Conservation (phyloP, 495 filamentous ascomycete genomes). For the Clavariopsis aquatica region DNA sequence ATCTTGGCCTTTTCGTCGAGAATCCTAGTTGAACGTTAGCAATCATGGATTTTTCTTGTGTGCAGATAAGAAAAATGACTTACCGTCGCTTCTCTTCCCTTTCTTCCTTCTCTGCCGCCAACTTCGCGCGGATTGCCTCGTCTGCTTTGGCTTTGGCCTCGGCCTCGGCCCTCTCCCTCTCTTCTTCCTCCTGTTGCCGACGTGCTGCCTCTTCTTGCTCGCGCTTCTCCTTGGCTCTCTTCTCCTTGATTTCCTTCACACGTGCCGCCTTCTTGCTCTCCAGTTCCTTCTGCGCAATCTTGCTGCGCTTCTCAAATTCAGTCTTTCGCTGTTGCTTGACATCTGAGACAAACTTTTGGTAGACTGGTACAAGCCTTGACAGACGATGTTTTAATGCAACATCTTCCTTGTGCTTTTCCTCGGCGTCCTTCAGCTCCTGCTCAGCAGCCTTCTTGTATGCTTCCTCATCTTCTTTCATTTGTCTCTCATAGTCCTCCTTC, state of each 20-base stretch:
- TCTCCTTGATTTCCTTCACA: slow-evolving; percentile 78
- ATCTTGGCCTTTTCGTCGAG: slow-evolving; percentile 64
- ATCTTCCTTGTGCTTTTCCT: slow-evolving; percentile 85
- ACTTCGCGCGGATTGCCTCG: slow-evolving; percentile 62
- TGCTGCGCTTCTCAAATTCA: slow-evolving; percentile 91
- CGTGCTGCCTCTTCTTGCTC: slow-evolving; percentile 82
- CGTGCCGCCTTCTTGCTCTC: slow-evolving; percentile 85
- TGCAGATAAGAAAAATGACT: slow-evolving; percentile 42
- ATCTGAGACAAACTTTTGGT: slow-evolving; percentile 77
- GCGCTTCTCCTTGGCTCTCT: slow-evolving; percentile 69
- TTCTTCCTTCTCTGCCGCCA: slow-evolving; percentile 75
- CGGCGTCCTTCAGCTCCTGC: slow-evolving; percentile 74
- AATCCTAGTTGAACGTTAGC: slow-evolving; percentile 50
- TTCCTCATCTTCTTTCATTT: slow-evolving; percentile 76
- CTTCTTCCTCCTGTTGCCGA: slow-evolving; percentile 75
- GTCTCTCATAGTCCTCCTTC: slow-evolving; percentile 77
- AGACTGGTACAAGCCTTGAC: slow-evolving; percentile 72
- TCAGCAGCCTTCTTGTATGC: slow-evolving; percentile 77
- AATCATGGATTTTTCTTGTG: neutral
- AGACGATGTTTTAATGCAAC: slow-evolving; percentile 91
- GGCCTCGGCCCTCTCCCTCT: slow-evolving; percentile 73
- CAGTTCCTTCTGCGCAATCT: slow-evolving; percentile 83
- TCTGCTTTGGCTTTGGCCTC: slow-evolving; percentile 75
- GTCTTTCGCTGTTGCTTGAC: slow-evolving; percentile 84
- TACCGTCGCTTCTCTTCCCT: slow-evolving; percentile 81